Conservation (phyloP, 106 monocot species). For the Acanthochlamys bracteata region DNA sequence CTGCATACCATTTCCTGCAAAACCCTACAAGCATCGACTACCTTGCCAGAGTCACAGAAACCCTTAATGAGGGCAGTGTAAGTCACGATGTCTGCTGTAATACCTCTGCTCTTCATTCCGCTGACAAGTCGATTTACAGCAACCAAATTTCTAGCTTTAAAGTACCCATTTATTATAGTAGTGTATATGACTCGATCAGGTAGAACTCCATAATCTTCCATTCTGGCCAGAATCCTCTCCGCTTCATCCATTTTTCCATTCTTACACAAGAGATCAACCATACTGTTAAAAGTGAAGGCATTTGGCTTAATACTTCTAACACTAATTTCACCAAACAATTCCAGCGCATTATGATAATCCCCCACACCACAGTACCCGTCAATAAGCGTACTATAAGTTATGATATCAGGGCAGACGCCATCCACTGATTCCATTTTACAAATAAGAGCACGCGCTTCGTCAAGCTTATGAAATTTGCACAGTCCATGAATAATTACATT, state of each 20-base stretch:
- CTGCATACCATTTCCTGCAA: constrained; percentile 59
- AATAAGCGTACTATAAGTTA: constrained; percentile 74
- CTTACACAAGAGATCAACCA: constrained; percentile 47
- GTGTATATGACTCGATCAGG: constrained; percentile 73
- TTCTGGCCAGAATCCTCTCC: constrained; percentile 35
- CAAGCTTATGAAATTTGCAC: constrained; percentile 27
- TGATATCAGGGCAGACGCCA: constrained; percentile 35
- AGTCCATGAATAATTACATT: constrained; percentile 59
- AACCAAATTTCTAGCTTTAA: constrained; percentile 33
- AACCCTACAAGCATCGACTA: constrained; percentile 38
- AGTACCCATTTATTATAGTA: constrained; percentile 60
- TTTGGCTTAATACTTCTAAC: constrained; percentile 53
- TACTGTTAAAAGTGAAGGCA: constrained; percentile 58
- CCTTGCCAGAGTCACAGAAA: constrained; percentile 40
- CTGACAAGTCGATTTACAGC: constrained; percentile 28
- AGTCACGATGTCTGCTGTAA: constrained; percentile 44
- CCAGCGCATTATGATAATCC: constrained; percentile 34
- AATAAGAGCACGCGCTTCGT: constrained; percentile 46
- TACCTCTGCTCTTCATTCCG: constrained; percentile 49
- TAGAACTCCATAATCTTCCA: constrained; percentile 35
- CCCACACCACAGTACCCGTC: constrained; percentile 55
- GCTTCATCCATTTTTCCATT: constrained; percentile 40
- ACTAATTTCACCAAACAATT: constrained; percentile 57
- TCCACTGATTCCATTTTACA: constrained; percentile 31
- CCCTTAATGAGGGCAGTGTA: constrained; percentile 71